Evolutionary conservation across 1,284 basidiomycete species (phyloP).

Genomic region (Apiotrichum siamense): DNA sequence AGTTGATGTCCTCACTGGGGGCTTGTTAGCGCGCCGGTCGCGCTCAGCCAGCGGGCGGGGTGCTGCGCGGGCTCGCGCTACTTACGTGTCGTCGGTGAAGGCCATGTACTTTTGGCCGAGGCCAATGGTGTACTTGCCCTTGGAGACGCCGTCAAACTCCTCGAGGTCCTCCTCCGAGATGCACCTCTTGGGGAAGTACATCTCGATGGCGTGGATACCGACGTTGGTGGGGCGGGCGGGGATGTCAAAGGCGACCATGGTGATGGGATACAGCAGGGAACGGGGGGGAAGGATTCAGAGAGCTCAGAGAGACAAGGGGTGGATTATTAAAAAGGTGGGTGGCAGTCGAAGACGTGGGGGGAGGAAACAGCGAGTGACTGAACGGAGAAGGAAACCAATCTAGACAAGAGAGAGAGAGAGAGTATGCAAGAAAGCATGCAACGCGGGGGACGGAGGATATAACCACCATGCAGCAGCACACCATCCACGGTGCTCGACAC

Average conservation of each 20-base stretch:
- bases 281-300: background rate
- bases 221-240: constrained; percentile 74
- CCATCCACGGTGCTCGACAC: too few species aligned
- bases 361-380: background rate
- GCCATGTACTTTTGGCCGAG: constrained; percentile 98
- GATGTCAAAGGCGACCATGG: constrained; percentile 37
- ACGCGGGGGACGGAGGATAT: too few species aligned
- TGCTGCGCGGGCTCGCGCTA: background rate
- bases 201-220: constrained; percentile 84
- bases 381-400: background rate
- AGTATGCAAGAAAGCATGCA: background rate
- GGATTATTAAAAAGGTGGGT: background rate
- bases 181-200: constrained; percentile 90
- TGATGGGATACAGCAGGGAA: constrained; percentile 1
- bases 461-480: too few species aligned
- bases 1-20: constrained; percentile 86
- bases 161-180: constrained; percentile 94
- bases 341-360: too few species aligned
- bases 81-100: constrained; percentile 79
- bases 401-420: background rate
- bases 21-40: background rate
- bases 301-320: background rate
- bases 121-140: constrained; percentile 99
- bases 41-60: too few species aligned
- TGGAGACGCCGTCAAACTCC: constrained; percentile 87